Base-by-base conservation (phyloP, 2,329 filamentous ascomycete genomes). In the Pseudocercospora vitis region DNA sequence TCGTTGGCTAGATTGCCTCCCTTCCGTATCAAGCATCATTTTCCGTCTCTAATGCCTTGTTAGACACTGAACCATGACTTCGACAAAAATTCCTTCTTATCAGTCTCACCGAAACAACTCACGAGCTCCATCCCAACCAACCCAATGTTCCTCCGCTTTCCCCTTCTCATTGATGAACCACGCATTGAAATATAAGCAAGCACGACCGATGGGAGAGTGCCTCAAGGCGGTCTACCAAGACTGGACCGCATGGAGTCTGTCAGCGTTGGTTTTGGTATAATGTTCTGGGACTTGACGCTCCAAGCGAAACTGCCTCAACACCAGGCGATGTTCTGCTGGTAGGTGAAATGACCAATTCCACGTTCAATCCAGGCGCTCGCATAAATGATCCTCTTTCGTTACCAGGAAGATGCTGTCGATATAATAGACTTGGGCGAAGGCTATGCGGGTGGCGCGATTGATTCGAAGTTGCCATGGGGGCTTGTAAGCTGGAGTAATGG, bases 391-490 rank as follows among this genome's bases (percentile, higher is more conserved):
- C 7, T 7, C 31, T 7, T 9, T 5, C 5, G 31, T 19, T 9
- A 23, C 12, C 12, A 19, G 19, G 28, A 48, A 48, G 5, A 21
- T 19, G 7, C 7, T 4, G 18, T 7, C 24, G 45, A n/a, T 16
- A 23, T 48, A 48, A 18, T 48, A 48, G 18, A 11, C 26, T 32
- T 14, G 2, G 18, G 45, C 29, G 7, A 33, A 12, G 7, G 12
- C 11, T 5, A n/a, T 19, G n/a, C 45, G 7, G 1, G 39, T 50
- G 9, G 6, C 23, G 14, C 40, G 46, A 11, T 50, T 54, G 21
- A 54, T 21, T n/a, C 28, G 28, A 14, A 50, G 52, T 28, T 54
- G 52, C 37, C 35, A 45, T 31, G 52, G 52, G 6, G 39, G 37
- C 11, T 26, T 33, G 39, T 54, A 47, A 26, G 28, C 5, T 23